These are phyloP conservation scores for Microascus cirrosus DNA, from an alignment of 2,329 filamentous ascomycete species.

Conservation along the genomic window DNA sequence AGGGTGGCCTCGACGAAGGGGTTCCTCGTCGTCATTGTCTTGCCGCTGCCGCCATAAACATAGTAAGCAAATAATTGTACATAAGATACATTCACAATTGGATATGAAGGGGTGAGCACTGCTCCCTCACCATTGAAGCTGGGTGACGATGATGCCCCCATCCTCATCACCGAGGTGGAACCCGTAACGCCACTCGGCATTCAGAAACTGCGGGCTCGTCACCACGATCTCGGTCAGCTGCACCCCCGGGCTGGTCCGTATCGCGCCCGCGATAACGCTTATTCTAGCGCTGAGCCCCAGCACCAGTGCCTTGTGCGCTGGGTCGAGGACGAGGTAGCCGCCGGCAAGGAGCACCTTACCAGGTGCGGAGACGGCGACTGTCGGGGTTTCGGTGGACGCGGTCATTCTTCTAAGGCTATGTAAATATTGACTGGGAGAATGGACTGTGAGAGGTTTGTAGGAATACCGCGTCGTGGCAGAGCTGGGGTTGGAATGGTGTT, in stretches of 20 bases:
- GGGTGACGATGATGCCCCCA: conserved; percentile 72
- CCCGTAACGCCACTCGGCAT: conserved; percentile 80
- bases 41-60: conserved; percentile 23
- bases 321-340: conserved; percentile 89
- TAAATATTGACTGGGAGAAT: too few species aligned
- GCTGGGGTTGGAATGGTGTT: too few species aligned
- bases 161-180: conserved; percentile 58
- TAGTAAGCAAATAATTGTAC: background rate
- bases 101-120: background rate
- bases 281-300: conserved; percentile 58
- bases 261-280: conserved; percentile 48
- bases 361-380: conserved; percentile 70
- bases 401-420: background rate
- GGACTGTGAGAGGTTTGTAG: too few species aligned
- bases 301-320: conserved; percentile 67
- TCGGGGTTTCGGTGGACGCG: background rate
- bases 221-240: conserved; percentile 67
- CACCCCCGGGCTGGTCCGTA: conserved; percentile 50
- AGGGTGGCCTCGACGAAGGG: conserved; percentile 89
- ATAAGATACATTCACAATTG: background rate
- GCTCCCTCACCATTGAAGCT: conserved; percentile 59
- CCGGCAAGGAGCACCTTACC: conserved; percentile 93
- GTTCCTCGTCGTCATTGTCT: conserved; percentile 39
- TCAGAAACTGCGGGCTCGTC: conserved; percentile 79
- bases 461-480: too few species aligned